These are phyloP conservation scores for Yueomyces sp. DNA, from an alignment of 1,139 yeast genomes.

Conservation along the genomic window DNA sequence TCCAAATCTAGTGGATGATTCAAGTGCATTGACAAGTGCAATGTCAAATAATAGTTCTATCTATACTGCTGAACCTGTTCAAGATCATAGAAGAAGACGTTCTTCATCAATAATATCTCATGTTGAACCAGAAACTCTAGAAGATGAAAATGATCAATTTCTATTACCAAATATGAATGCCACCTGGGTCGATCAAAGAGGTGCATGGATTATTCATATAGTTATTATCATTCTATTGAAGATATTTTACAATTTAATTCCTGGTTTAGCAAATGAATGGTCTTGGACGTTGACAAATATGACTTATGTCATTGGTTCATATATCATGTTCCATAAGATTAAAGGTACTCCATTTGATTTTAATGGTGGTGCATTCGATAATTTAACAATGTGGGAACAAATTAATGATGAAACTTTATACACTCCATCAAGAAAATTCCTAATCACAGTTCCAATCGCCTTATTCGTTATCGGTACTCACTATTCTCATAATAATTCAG, in stretches of 20 bases:
- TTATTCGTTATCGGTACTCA: slow-evolving; percentile 82
- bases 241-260: slow-evolving; percentile 63
- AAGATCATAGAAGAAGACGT: slow-evolving; percentile 35
- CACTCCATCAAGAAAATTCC: slow-evolving; percentile 89
- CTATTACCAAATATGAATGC: slow-evolving; percentile 85
- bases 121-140: slow-evolving; percentile 85
- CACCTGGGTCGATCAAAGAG: slow-evolving; percentile 89
- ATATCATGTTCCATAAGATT: slow-evolving; percentile 91
- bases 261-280: slow-evolving; percentile 68
- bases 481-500: slow-evolving; percentile 65
- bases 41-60: slow-evolving; percentile 5
- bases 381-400: slow-evolving; percentile 98
- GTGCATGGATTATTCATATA: slow-evolving; percentile 90
- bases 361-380: slow-evolving; percentile 92
- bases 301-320: slow-evolving; percentile 82
- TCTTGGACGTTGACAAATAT: slow-evolving; percentile 90
- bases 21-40: not conserved
- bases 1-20: not conserved
- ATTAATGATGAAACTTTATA: slow-evolving; percentile 94
- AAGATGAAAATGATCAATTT: slow-evolving; percentile 85
- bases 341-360: slow-evolving; percentile 97
- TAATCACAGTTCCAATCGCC: slow-evolving; percentile 81
- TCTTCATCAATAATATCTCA: slow-evolving; percentile 70
- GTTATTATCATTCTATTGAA: slow-evolving; percentile 68
- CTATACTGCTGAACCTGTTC: slow-evolving; percentile 23